Evolutionary conservation across 345 rosid genomes (phyloP).

Genomic region (Euphorbia lathyris): DNA sequence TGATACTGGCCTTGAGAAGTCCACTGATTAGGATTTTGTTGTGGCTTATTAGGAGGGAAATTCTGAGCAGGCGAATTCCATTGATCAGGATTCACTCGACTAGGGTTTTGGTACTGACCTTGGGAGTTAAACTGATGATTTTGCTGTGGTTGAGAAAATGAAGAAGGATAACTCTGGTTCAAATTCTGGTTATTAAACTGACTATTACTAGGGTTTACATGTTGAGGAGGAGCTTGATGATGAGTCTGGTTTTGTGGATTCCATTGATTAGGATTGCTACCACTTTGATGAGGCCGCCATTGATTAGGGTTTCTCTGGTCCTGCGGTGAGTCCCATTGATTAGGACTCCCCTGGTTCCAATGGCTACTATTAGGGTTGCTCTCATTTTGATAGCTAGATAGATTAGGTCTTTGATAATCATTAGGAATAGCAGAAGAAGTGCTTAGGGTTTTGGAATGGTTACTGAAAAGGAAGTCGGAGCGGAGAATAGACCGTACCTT

Average conservation of each 20-base stretch:
- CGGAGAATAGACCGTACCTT: constrained; percentile 19
- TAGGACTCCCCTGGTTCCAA: background rate
- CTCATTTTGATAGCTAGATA: constrained; percentile 5
- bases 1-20: constrained; percentile 1
- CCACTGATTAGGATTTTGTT: constrained; percentile 8
- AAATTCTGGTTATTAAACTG: constrained; percentile 17
- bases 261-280: constrained; percentile 32
- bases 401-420: constrained; percentile 7
- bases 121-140: constrained; percentile 18
- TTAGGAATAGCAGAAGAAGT: constrained; percentile 14
- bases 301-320: constrained; percentile 30
- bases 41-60: background rate
- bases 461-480: constrained; percentile 1
- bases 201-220: constrained; percentile 23
- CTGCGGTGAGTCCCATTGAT: background rate
- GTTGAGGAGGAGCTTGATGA: constrained; percentile 33
- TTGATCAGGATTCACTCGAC: constrained; percentile 2
- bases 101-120: constrained; percentile 22
- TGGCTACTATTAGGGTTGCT: background rate
- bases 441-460: constrained; percentile 15
- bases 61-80: constrained; percentile 24
- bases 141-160: constrained; percentile 1
- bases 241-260: constrained; percentile 22
- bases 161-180: constrained; percentile 1
- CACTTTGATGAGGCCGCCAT: constrained; percentile 22